Evolutionary conservation across 176 grass and related monocot species (phyloP).

Genomic region (Alloteropsis semialata): DNA sequence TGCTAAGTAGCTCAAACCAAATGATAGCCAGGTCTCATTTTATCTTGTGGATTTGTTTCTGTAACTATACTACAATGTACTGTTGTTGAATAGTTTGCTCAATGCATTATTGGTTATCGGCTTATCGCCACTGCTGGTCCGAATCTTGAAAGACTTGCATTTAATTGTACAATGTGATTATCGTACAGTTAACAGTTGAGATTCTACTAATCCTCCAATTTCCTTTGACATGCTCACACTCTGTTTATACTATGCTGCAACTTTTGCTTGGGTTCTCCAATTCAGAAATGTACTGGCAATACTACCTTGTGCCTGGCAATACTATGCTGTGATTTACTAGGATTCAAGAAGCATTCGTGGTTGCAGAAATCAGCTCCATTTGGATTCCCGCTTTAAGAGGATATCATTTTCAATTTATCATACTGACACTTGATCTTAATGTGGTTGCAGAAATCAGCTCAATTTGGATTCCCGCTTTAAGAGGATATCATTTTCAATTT

Average conservation of each 20-base stretch:
- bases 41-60: not conserved
- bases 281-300: too few species aligned
- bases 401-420: too few species aligned
- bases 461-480: not conserved
- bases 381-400: too few species aligned
- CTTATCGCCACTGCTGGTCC: not conserved
- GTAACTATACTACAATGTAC: not conserved
- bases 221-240: not conserved
- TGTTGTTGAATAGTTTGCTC: not conserved
- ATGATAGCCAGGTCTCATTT: not conserved
- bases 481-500: conserved; percentile 30
- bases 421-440: too few species aligned
- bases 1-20: not conserved
- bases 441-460: conserved; percentile 5
- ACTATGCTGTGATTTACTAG: not conserved
- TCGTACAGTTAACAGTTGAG: not conserved
- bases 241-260: not conserved
- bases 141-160: not conserved
- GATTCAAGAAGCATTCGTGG: conserved; percentile 19
- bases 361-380: too few species aligned
- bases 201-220: not conserved
- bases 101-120: not conserved
- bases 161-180: not conserved
- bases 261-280: not conserved
- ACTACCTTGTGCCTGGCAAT: not conserved